Base-by-base conservation (phyloP, 257 asterid species). In the Lantana camara region DNA sequence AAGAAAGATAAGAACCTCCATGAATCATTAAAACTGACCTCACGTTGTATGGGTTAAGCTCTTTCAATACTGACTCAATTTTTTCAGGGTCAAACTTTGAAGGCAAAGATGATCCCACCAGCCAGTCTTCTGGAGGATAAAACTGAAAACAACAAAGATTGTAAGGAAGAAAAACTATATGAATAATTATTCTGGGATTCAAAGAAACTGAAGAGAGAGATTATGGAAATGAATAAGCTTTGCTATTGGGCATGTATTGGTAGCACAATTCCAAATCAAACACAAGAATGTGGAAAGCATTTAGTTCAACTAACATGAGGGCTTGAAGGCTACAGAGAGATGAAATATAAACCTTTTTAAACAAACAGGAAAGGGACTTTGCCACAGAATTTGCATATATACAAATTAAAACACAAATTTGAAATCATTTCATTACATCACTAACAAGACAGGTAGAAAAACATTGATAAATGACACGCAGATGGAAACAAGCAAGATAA, bases 41-140 rank as follows among this genome's bases (percentile, higher is more conserved):
- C 63, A 86, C 86, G 68, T 68, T 90, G 57, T 69, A 49, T 27
- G 92, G 90, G 73, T 74, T 85, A 46, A 94, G 99, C 76, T 88
- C 96, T 75, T 88, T 63, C 67, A 94, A 45, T 68, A 87, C 85
- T 66, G 89, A 83, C 75, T 75, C 83, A 35, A 90, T 81, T 23
- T 62, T 49, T 53, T 72, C 84, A 63, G 91, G 73, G 63, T 67
- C 78, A 62, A 83, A 94, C 68, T 78, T 86, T 52, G 88, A 86
- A 66, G 95, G 95, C 82, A 94, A 75, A 69, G 97, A 94, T 48
- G 99, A 84, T 64, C 93, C 96, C 64, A 83, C 97, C 61, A 94
- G 79, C 99, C 97, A 94, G 83, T 94, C 97, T 75, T 80, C 57
- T 52, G 95, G 89, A 57, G 96, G 97, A 79, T 88, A 94, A 64